phyloP scores from a whole-genome alignment of 129 eudicot species.

The Flaveria trinervia region DNA sequence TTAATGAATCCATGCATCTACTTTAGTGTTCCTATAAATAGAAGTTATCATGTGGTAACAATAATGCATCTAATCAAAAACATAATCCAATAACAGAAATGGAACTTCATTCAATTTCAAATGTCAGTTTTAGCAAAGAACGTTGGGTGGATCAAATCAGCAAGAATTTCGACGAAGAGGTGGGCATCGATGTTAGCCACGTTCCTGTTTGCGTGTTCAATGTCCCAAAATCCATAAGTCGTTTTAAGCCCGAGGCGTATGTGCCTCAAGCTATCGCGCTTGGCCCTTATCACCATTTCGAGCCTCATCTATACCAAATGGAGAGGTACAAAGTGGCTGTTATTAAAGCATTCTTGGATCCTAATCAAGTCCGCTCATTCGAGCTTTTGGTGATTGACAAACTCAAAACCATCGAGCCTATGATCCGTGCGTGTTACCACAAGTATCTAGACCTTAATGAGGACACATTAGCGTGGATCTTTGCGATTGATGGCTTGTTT shows the following conservation, averaged over 20 bases:
- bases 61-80: neutral
- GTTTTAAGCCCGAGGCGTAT: constrained; percentile 46
- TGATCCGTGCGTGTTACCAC: constrained; percentile 40
- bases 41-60: constrained; percentile 7
- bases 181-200: constrained; percentile 24
- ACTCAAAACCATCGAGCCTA: constrained; percentile 29
- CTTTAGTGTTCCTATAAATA: constrained; percentile 19
- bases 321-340: constrained; percentile 45
- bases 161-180: constrained; percentile 33
- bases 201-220: constrained; percentile 30
- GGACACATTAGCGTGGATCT: constrained; percentile 38
- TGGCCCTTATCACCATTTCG: constrained; percentile 49
- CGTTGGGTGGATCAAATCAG: constrained; percentile 41
- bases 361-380: constrained; percentile 9
- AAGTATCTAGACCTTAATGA: constrained; percentile 42
- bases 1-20: constrained; percentile 1
- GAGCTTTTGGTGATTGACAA: constrained; percentile 22
- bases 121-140: constrained; percentile 26
- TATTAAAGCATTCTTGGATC: constrained; percentile 23
- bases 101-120: constrained; percentile 22
- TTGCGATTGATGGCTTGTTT: constrained; percentile 43
- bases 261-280: constrained; percentile 41
- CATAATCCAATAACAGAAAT: constrained; percentile 20
- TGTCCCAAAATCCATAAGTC: constrained; percentile 36
- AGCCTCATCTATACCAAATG: constrained; percentile 35